Evolutionary conservation across 495 filamentous ascomycete species (phyloP).

Genomic region (Penicillium waksmanii): DNA sequence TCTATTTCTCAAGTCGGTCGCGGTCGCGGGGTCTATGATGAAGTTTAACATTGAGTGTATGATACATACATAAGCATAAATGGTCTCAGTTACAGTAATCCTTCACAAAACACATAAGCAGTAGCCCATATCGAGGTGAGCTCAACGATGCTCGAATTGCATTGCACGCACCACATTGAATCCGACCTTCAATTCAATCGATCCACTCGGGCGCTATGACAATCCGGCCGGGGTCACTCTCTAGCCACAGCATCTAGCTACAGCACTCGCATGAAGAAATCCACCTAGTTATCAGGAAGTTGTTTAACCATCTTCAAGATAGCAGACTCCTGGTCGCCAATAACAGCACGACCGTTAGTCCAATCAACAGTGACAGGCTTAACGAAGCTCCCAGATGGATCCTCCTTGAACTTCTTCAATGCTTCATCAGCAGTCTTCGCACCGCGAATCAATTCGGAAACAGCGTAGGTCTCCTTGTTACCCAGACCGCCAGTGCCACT

Average conservation of each 20-base stretch:
- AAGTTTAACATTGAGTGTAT: conserved; percentile 24
- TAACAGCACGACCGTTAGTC: conserved; percentile 81
- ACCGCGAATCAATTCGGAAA: conserved; percentile 66
- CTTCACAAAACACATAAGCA: background rate
- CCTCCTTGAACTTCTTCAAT: conserved; percentile 67
- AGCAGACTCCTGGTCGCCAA: conserved; percentile 78
- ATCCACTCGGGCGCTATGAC: background rate
- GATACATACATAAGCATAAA: conserved; percentile 25
- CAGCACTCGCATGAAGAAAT: too few relatives aligned
- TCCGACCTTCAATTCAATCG: background rate
- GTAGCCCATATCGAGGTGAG: too few relatives aligned
- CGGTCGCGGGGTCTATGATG: conserved; percentile 4
- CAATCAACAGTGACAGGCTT: conserved; percentile 88
- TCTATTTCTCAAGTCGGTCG: too few relatives aligned
- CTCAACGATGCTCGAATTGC: too few relatives aligned
- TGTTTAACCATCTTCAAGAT: conserved; percentile 78
- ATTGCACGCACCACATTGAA: too few relatives aligned
- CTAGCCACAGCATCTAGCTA: background rate
- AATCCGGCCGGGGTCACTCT: background rate
- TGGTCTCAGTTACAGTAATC: background rate
- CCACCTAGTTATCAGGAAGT: conserved; percentile 28
- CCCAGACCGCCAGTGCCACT: conserved; percentile 36
- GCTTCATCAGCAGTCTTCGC: conserved; percentile 75
- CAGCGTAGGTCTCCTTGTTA: conserved; percentile 32
- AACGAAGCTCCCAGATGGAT: conserved; percentile 59